Evolutionary conservation across 1,284 basidiomycete genomes (phyloP).

Genomic region (Kwoniella shivajii): DNA sequence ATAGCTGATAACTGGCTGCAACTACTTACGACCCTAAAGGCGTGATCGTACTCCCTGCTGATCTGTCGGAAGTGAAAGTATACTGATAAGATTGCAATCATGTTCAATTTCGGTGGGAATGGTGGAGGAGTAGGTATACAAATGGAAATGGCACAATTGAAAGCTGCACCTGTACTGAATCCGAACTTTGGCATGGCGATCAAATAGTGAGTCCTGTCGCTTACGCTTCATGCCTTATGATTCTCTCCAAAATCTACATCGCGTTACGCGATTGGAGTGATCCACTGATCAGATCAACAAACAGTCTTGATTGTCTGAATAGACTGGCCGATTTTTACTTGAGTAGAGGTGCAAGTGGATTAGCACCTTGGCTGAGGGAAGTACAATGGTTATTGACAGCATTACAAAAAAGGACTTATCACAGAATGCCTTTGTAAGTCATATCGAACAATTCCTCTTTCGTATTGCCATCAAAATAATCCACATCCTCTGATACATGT

Average conservation of each 20-base stretch:
- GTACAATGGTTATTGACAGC: slow-evolving; percentile 30
- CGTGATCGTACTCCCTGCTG: too few species aligned
- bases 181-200: slow-evolving; percentile 38
- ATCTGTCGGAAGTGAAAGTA: too few species aligned
- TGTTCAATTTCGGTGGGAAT: slow-evolving; percentile 18
- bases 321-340: slow-evolving; percentile 31
- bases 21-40: too few species aligned
- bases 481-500: background rate
- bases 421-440: slow-evolving; percentile 35
- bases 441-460: background rate
- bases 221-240: too few species aligned
- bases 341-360: slow-evolving; percentile 24
- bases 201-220: slow-evolving; percentile 29
- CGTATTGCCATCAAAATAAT: background rate
- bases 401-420: slow-evolving; percentile 32
- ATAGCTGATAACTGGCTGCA: too few species aligned
- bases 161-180: slow-evolving; percentile 36
- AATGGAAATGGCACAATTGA: slow-evolving; percentile 30
- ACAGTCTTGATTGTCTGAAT: slow-evolving; percentile 41
- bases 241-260: too few species aligned
- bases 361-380: slow-evolving; percentile 38
- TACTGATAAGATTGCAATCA: too few species aligned
- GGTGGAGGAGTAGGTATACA: slow-evolving; percentile 13
- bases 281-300: background rate
- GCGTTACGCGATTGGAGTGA: background rate